Conservation (phyloP, 75 land plant genomes). For the Sequoia sempervirens region DNA sequence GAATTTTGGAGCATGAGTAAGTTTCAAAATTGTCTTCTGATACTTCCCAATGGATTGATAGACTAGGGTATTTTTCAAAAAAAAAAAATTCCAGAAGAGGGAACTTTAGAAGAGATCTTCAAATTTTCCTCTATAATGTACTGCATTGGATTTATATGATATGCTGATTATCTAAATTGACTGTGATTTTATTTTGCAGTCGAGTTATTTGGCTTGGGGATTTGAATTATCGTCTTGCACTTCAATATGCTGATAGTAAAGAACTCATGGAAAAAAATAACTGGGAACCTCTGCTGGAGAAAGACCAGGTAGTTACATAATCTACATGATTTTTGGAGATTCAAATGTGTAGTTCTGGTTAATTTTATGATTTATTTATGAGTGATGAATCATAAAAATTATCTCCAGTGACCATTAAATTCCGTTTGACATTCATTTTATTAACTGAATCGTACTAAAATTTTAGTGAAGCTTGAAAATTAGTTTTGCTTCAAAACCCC, state of each 20-base stretch:
- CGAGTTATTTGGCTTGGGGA: constrained; percentile 94
- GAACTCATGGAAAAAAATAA: constrained; percentile 62
- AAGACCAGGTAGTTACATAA: constrained; percentile 53
- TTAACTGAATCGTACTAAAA: neutral
- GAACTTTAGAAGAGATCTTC: neutral
- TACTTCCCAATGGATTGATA: neutral
- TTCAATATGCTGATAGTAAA: constrained; percentile 47
- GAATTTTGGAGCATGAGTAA: neutral
- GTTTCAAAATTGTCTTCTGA: neutral
- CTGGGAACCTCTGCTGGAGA: constrained; percentile 75
- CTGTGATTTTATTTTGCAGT: constrained; percentile 27
- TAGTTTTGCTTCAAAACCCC: neutral
- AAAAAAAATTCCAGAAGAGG: neutral
- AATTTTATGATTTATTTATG: no score
- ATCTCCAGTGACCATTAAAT: no score
- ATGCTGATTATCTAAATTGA: neutral
- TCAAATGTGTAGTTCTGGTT: no score
- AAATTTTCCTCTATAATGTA: neutral
- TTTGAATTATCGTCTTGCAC: constrained; percentile 80
- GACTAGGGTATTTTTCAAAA: neutral
- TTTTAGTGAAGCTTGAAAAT: neutral
- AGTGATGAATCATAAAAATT: no score
- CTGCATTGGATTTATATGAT: neutral
- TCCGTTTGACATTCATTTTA: neutral
- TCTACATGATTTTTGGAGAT: no score